Base-by-base conservation (phyloP, 805 yeast genomes). In the Torulaspora microellipsoides region DNA sequence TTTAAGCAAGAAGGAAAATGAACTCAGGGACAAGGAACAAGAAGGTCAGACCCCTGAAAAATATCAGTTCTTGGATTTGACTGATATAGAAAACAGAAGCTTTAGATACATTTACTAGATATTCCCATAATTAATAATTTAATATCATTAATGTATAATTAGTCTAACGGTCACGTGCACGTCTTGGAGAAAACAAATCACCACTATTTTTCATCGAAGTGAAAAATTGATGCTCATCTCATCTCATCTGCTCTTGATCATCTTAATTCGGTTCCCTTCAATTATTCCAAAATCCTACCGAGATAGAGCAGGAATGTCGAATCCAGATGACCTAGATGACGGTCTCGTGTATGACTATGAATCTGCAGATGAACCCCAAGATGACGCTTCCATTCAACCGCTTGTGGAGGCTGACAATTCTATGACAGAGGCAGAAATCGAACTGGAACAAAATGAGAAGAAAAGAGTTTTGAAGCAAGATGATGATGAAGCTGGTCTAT, bases 301-400 rank as follows among this genome's bases (percentile, higher is more conserved):
- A 20, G 25, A 20, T 20, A 20, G 25, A 20, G 25, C 25, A 20
- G 25, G 25, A 20, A 60, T 60, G 65, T 49, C 59, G 7, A 56
- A 60, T 34, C 84, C 75, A 12, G 95, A 88, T 62, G 95, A 83
- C 47, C 69, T 87, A 46, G 90, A 85, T 40, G 95, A 86, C 59
- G 91, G 88, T 2, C 67, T 87, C 38, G 83, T 73, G 3, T 85
- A 84, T 57, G 73, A 70, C 4, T 58, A 64, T 31, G 77, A 66
- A 13, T 68, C 62, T 27, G 66, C 62, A 33, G 69, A 64, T 27
- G 61, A 62, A 10, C 67, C 53, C 10, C 64, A 56, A 27, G 65
- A 49, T 3, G 67, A 58, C 10, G 63, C 58, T 30, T 43, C 45
- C 34, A 49, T 48, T 15, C 8, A 20, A 7, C 25, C 25, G 8